phyloP scores from a whole-genome alignment of 139 green algal species.

The Coelastrella sp. region DNA sequence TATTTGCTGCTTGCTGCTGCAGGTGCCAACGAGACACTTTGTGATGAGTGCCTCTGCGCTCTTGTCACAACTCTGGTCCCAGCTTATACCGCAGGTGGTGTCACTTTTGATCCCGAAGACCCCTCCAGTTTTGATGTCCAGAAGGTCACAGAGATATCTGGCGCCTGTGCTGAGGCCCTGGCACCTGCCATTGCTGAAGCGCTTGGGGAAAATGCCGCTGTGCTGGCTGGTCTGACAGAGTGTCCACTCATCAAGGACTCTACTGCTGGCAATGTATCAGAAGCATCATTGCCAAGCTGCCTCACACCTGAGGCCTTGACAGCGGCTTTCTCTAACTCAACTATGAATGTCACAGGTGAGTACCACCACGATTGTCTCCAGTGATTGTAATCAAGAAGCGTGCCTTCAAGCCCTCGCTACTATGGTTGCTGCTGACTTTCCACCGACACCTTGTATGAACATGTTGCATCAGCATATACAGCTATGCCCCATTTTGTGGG shows the following conservation, averaged over 20 bases:
- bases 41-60: constrained; percentile 30
- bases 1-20: not conserved
- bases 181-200: not conserved
- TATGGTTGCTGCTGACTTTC: too few species aligned
- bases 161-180: not conserved
- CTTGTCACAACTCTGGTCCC: not conserved
- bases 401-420: not conserved
- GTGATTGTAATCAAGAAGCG: not conserved
- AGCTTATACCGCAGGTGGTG: constrained; percentile 20
- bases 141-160: not conserved
- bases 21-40: not conserved
- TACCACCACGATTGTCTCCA: not conserved
- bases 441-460: too few species aligned
- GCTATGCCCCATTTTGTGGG: too few species aligned
- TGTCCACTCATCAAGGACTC: not conserved
- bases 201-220: not conserved
- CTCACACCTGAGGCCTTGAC: not conserved
- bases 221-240: not conserved
- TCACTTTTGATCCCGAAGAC: not conserved
- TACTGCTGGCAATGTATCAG: not conserved
- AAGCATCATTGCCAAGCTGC: not conserved
- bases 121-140: constrained; percentile 1
- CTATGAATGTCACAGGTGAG: not conserved
- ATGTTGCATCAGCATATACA: too few species aligned
- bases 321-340: not conserved